Conservation (phyloP, 441 rosid genomes). For the Erodium texanum region DNA sequence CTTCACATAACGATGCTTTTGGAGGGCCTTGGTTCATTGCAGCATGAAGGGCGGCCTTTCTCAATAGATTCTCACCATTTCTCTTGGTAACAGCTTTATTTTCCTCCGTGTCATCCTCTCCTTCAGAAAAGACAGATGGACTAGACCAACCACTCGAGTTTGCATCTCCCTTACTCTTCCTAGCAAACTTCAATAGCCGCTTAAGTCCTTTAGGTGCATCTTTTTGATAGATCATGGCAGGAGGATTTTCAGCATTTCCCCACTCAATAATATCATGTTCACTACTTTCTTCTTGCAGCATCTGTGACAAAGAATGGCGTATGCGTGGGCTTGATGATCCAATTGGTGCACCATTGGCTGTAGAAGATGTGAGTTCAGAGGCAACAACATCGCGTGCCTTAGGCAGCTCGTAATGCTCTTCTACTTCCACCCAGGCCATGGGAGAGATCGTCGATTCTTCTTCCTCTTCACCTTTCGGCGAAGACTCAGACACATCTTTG, state of each 20-base stretch:
- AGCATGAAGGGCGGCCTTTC: slow-evolving; percentile 42
- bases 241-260: slow-evolving; percentile 72
- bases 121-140: slow-evolving; percentile 59
- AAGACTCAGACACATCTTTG: slow-evolving; percentile 21
- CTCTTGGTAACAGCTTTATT: slow-evolving; percentile 38
- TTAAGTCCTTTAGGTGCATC: slow-evolving; percentile 66
- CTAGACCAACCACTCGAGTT: slow-evolving; percentile 49
- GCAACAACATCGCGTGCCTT: slow-evolving; percentile 20
- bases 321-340: slow-evolving; percentile 43
- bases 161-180: slow-evolving; percentile 64
- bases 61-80: slow-evolving; percentile 38
- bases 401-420: slow-evolving; percentile 38
- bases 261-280: slow-evolving; percentile 52
- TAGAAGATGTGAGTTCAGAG: slow-evolving; percentile 25
- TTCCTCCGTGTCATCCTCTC: slow-evolving; percentile 55
- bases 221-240: slow-evolving; percentile 44
- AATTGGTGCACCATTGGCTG: slow-evolving; percentile 21
- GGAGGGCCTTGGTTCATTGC: slow-evolving; percentile 32
- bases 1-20: slow-evolving; percentile 22
- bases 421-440: slow-evolving; percentile 51
- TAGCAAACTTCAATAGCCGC: slow-evolving; percentile 59
- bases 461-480: slow-evolving; percentile 16
- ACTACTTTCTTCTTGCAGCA: slow-evolving; percentile 68
- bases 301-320: slow-evolving; percentile 65
- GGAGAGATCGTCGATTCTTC: slow-evolving; percentile 54